Conservation (phyloP, 192 early-diverging fungal species). For the Coemansia sp. region DNA sequence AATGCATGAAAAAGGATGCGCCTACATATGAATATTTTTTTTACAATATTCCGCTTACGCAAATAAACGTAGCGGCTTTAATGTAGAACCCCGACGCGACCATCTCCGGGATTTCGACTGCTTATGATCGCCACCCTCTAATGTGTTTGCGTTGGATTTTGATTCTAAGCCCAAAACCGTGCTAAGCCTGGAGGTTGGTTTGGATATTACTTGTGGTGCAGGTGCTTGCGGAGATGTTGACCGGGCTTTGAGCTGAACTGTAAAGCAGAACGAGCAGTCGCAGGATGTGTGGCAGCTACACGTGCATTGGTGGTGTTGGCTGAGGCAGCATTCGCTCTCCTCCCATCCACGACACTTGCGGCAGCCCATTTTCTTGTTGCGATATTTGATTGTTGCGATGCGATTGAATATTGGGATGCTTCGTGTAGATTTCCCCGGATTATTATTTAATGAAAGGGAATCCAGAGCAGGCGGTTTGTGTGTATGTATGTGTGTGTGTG, state of each 20-base stretch:
- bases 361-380: constrained; percentile 22
- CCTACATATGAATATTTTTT: background rate
- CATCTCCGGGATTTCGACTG: constrained; percentile 4
- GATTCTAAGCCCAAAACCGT: constrained; percentile 12
- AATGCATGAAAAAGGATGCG: too few relatives aligned
- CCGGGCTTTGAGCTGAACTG: constrained; percentile 11
- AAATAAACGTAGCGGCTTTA: constrained; percentile 10
- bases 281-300: constrained; percentile 33
- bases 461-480: too few relatives aligned
- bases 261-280: constrained; percentile 24
- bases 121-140: background rate
- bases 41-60: background rate
- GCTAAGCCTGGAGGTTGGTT: constrained; percentile 3
- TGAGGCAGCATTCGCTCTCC: constrained; percentile 41
- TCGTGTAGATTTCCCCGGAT: too few relatives aligned
- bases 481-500: too few relatives aligned
- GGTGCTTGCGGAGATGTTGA: background rate
- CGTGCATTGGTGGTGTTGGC: constrained; percentile 14
- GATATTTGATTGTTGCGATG: too few relatives aligned
- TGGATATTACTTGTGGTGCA: background rate
- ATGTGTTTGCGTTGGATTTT: background rate
- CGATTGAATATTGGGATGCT: too few relatives aligned
- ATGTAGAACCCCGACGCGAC: constrained; percentile 6
- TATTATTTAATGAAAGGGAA: too few relatives aligned
- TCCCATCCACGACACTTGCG: constrained; percentile 45